These are phyloP conservation scores for Hypomyces rosellus DNA, from an alignment of 2,329 filamentous ascomycete genomes.

Conservation along the genomic window DNA sequence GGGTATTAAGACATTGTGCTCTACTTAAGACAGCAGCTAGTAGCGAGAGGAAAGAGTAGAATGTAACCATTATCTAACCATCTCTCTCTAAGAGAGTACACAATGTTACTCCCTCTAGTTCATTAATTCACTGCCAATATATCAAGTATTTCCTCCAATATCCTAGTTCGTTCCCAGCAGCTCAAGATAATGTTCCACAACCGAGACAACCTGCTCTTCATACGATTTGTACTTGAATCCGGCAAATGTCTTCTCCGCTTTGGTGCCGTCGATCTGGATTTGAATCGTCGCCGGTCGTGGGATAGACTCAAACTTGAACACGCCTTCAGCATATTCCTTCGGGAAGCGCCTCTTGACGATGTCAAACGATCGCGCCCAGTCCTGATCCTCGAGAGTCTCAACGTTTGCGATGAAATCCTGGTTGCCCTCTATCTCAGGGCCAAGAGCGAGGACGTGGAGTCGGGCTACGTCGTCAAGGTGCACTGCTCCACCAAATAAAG, in stretches of 20 bases:
- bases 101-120: no score
- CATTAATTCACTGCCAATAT: no score
- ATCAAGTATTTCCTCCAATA: no score
- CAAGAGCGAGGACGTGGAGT: slow-evolving; percentile 1
- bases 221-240: slow-evolving; percentile 25
- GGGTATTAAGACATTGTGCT: no score
- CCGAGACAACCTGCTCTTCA: slow-evolving; percentile 28
- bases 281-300: background rate
- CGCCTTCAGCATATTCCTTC: background rate
- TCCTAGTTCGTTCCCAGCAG: background rate
- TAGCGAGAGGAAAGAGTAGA: no score
- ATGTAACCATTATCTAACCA: no score
- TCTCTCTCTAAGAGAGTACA: no score
- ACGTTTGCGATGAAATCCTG: slow-evolving; percentile 4
- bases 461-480: slow-evolving; percentile 12
- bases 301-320: background rate
- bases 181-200: slow-evolving; percentile 26
- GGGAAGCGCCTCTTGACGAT: background rate
- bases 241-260: slow-evolving; percentile 24
- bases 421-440: background rate
- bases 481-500: slow-evolving; percentile 11
- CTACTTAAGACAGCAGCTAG: no score
- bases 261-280: slow-evolving; percentile 17
- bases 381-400: background rate
- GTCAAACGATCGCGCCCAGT: background rate